Evolutionary conservation across 345 rosid genomes (phyloP).

Genomic region (Clarkia xantiana): DNA sequence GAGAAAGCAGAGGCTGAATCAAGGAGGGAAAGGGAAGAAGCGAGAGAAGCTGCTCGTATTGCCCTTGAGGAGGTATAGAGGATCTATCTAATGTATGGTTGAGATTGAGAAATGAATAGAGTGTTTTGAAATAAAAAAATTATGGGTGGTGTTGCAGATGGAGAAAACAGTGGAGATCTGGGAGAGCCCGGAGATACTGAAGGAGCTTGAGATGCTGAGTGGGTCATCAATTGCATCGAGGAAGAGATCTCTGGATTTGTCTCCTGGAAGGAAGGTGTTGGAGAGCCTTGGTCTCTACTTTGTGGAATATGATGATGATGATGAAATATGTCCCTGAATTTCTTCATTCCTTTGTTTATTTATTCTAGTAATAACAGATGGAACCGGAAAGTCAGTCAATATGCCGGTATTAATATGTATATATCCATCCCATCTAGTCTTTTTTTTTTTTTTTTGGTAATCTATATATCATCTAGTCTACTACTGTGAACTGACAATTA

Average conservation of each 20-base stretch:
- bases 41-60: slow-evolving; percentile 62
- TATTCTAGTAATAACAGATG: no score
- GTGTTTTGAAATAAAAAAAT: no score
- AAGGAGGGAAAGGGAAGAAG: slow-evolving; percentile 42
- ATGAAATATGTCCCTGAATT: no score
- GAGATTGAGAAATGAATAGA: no score
- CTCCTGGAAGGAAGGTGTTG: slow-evolving; percentile 18
- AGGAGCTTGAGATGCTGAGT: slow-evolving; percentile 39
- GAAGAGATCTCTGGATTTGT: slow-evolving; percentile 9
- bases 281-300: slow-evolving; percentile 45
- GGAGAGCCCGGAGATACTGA: slow-evolving; percentile 25
- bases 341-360: no score
- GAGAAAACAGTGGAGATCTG: slow-evolving; percentile 38
- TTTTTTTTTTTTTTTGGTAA: no score
- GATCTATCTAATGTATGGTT: no score
- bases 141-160: slow-evolving; percentile 51
- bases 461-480: no score
- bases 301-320: slow-evolving; percentile 24
- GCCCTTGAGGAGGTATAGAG: slow-evolving; percentile 52
- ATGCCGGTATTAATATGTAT: no score
- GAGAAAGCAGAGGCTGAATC: slow-evolving; percentile 40
- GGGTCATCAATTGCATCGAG: slow-evolving; percentile 33
- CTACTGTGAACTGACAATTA: no score
- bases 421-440: no score
- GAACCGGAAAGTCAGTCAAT: no score